Evolutionary conservation across 352 stramenopile species (phyloP).

Genomic region (Plasmopara viticola): DNA sequence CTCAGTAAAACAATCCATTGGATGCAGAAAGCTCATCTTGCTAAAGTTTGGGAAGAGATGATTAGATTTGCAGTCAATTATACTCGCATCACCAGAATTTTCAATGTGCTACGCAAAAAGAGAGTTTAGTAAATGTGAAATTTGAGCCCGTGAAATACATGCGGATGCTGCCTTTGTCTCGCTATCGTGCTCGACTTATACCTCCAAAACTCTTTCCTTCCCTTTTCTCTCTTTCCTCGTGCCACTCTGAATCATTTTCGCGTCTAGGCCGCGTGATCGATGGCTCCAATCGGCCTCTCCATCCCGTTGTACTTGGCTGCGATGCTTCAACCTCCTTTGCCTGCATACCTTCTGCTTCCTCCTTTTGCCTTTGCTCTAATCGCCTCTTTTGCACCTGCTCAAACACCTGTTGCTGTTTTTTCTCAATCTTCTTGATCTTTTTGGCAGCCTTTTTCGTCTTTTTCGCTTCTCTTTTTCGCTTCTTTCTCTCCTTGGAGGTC

Average conservation of each 20-base stretch:
- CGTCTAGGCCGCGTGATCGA: conserved; percentile 13
- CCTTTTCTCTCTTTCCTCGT: conserved; percentile 8
- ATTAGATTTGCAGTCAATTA: too few species aligned
- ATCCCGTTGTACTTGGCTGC: conserved; percentile 49
- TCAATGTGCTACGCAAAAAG: too few species aligned
- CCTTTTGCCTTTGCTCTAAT: conserved; percentile 28
- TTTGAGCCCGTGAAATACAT: neutral
- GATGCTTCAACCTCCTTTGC: conserved; percentile 1
- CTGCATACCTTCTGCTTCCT: conserved; percentile 15
- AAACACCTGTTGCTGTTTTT: conserved; percentile 43
- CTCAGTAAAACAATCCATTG: too few species aligned
- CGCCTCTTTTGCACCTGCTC: conserved; percentile 40
- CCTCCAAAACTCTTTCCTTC: conserved; percentile 50
- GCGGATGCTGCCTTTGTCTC: neutral
- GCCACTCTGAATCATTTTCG: conserved; percentile 7
- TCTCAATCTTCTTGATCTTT: conserved; percentile 45
- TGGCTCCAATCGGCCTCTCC: conserved; percentile 58
- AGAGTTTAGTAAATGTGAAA: too few species aligned
- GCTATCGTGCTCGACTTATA: conserved; percentile 43
- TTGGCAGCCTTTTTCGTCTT: conserved; percentile 44
- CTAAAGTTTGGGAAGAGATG: neutral
- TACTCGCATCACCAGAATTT: too few species aligned
- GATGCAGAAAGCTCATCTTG: neutral
- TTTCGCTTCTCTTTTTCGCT: conserved; percentile 51
- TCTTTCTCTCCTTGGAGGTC: conserved; percentile 51